Evolutionary conservation across 352 stramenopile species (phyloP).

Genomic region (Pythium angustatum): DNA sequence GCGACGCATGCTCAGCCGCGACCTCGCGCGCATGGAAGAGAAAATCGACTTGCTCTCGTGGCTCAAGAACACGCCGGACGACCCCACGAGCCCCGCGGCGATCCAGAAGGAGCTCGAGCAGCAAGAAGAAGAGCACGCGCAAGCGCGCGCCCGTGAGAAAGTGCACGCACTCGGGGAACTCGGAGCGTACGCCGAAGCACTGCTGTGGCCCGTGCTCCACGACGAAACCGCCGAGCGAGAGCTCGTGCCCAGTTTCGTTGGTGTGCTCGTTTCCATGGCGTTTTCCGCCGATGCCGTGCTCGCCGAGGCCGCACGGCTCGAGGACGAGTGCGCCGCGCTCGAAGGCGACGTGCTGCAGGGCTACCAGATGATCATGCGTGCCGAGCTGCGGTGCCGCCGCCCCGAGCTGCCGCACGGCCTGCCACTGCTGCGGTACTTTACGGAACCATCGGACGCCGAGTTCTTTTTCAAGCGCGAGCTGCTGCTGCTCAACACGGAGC

Average conservation of each 20-base stretch:
- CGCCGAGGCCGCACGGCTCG: conserved; percentile 37
- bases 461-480: conserved; percentile 52
- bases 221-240: conserved; percentile 43
- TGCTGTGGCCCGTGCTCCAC: conserved; percentile 53
- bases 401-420: conserved; percentile 12
- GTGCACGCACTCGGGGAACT: conserved; percentile 39
- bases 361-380: conserved; percentile 34
- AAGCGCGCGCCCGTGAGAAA: not conserved
- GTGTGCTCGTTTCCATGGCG: conserved; percentile 55
- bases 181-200: conserved; percentile 45
- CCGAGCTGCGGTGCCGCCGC: conserved; percentile 19
- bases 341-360: conserved; percentile 41
- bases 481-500: conserved; percentile 39
- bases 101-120: conserved; percentile 17
- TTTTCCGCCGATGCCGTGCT: conserved; percentile 40
- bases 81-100: conserved; percentile 12
- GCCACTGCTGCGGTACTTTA: conserved; percentile 45
- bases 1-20: conserved; percentile 27
- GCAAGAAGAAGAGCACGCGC: conserved; percentile 17
- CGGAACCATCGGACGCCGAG: conserved; percentile 41
- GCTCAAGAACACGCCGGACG: conserved; percentile 26
- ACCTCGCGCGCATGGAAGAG: conserved; percentile 27
- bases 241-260: conserved; percentile 59
- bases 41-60: conserved; percentile 31
- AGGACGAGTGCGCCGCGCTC: conserved; percentile 37